A percentile compares a stretch with the other conserved stretches of the same genome.
phyloP scores from a whole-genome alignment of 2,329 filamentous ascomycete genomes.

The Elsinoe fawcettii region DNA sequence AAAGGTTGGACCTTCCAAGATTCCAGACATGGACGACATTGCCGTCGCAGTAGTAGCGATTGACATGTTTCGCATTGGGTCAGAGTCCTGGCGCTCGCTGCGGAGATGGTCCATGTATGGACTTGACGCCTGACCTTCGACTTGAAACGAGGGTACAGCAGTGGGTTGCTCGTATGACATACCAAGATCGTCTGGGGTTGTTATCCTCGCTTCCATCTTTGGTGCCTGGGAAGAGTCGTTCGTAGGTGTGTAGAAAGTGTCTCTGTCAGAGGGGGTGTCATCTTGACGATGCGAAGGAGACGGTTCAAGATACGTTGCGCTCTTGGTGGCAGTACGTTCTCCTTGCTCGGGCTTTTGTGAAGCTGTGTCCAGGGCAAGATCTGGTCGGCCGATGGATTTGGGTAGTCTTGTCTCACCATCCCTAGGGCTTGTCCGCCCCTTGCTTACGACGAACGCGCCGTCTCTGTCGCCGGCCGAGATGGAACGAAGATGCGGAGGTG shows the following conservation, averaged over 20 bases:
- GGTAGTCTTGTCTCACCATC: neutral
- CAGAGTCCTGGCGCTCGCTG: conserved; percentile 1
- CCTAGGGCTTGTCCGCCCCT: conserved; percentile 4
- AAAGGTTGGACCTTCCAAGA: conserved; percentile 43
- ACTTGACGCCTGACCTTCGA: conserved; percentile 40
- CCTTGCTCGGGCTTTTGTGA: conserved; percentile 4
- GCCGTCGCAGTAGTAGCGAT: conserved; percentile 14
- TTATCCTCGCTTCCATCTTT: conserved; percentile 42
- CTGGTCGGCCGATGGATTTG: neutral
- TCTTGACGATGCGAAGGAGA: neutral
- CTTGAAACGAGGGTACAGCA: conserved; percentile 30
- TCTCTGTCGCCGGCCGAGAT: neutral
- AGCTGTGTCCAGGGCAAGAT: conserved; percentile 9
- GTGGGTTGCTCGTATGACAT: conserved; percentile 33
- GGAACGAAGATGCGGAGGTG: neutral
- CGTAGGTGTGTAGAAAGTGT: conserved; percentile 17
- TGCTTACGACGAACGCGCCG: neutral
- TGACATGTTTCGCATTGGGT: conserved; percentile 11
- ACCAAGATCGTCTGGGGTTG: conserved; percentile 31
- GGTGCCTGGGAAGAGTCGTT: conserved; percentile 29
- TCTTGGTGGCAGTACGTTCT: neutral
- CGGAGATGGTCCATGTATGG: conserved; percentile 4
- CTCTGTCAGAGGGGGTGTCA: conserved; percentile 7
- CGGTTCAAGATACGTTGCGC: neutral
- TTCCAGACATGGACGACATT: conserved; percentile 16